phyloP scores from a whole-genome alignment of 352 stramenopile species.

The Pythium guiyangense region DNA sequence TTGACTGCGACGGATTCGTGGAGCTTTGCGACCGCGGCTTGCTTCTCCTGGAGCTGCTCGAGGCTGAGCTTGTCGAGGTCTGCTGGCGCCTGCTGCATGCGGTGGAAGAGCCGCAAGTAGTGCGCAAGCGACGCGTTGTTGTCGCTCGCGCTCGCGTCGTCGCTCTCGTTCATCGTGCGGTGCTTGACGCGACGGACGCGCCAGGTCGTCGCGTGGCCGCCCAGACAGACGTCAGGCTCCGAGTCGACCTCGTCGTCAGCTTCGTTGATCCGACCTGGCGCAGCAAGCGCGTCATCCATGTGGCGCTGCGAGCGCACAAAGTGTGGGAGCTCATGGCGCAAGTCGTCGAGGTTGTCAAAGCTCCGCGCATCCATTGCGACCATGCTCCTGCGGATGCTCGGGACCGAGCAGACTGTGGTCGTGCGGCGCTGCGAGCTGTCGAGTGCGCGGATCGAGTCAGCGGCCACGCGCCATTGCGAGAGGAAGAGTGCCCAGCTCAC shows the following conservation, averaged over 20 bases:
- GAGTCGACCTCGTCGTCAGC: constrained; percentile 4
- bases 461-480: constrained; percentile 38
- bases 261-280: not conserved
- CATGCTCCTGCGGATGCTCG: constrained; percentile 23
- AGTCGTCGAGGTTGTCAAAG: constrained; percentile 34
- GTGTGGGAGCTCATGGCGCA: constrained; percentile 33
- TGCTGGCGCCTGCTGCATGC: constrained; percentile 25
- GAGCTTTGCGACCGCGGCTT: constrained; percentile 20
- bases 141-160: not conserved
- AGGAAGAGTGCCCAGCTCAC: constrained; percentile 56
- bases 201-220: not conserved
- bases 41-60: constrained; percentile 26
- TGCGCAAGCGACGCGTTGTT: constrained; percentile 12
- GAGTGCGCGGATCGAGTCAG: constrained; percentile 9
- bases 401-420: constrained; percentile 26
- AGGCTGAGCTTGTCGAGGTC: constrained; percentile 31
- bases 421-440: constrained; percentile 2
- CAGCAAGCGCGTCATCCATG: not conserved
- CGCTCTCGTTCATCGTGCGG: not conserved
- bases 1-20: constrained; percentile 29
- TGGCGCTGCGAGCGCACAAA: constrained; percentile 18
- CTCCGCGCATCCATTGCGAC: constrained; percentile 33
- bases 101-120: constrained; percentile 32
- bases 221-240: not conserved
- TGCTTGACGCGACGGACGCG: not conserved